Conservation (phyloP, 2,329 filamentous ascomycete genomes). For the Ophiostoma himal-ulmi region DNA sequence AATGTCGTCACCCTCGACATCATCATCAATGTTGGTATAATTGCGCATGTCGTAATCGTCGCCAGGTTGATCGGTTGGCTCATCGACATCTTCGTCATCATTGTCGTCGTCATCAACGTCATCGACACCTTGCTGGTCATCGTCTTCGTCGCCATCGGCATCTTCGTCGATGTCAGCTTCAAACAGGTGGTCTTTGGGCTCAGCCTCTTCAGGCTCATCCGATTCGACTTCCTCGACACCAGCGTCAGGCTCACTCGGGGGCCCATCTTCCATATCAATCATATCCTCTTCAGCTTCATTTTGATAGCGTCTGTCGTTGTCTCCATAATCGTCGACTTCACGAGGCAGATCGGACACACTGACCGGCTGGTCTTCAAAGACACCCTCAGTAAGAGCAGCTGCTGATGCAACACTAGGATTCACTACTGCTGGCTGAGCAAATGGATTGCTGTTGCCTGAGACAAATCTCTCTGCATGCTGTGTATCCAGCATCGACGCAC, state of each 20-base stretch:
- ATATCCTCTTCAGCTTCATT: constrained; percentile 31
- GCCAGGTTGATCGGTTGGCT: constrained; percentile 24
- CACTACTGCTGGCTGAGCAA: not conserved
- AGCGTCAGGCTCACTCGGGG: constrained; percentile 14
- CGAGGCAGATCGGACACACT: constrained; percentile 22
- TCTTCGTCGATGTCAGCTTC: constrained; percentile 29
- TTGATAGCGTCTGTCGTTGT: constrained; percentile 28
- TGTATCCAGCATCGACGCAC: constrained; percentile 12
- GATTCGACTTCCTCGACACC: constrained; percentile 26
- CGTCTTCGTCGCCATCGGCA: constrained; percentile 17
- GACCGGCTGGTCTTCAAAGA: constrained; percentile 18
- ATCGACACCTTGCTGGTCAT: constrained; percentile 25
- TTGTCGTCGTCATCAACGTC: constrained; percentile 24
- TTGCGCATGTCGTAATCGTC: constrained; percentile 33
- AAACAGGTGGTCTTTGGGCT: constrained; percentile 27
- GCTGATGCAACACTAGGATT: not conserved
- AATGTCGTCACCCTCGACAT: constrained; percentile 23
- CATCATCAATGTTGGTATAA: constrained; percentile 33
- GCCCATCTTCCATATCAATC: constrained; percentile 27
- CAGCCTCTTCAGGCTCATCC: constrained; percentile 33
- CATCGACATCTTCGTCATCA: constrained; percentile 28
- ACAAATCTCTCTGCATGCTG: constrained; percentile 10
- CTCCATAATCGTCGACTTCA: constrained; percentile 28
- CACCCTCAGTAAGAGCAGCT: constrained; percentile 5
- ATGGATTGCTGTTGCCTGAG: not conserved